Conservation (phyloP, 805 yeast genomes). For the Wickerhamiella australiensis region DNA sequence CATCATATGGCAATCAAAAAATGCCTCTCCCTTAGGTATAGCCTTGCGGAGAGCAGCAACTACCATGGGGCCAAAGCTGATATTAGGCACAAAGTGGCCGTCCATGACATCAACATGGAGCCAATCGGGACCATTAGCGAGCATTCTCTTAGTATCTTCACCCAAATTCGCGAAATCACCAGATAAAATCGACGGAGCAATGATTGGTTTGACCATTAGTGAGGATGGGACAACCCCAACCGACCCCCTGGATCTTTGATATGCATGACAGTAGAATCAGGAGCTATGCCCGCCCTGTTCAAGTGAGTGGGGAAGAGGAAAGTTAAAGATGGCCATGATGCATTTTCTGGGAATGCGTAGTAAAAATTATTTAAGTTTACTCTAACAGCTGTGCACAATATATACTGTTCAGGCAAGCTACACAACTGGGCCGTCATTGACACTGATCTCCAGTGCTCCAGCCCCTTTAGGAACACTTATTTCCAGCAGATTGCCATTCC, state of each 20-base stretch:
- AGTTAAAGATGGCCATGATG: too few relatives aligned
- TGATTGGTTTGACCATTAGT: conserved; percentile 22
- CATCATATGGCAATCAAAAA: conserved; percentile 98
- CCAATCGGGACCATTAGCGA: conserved; percentile 85
- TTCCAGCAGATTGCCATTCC: neutral
- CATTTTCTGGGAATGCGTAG: too few relatives aligned
- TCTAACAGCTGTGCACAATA: too few relatives aligned
- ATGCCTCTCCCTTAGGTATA: conserved; percentile 54
- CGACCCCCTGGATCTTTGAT: neutral
- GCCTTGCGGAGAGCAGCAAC: conserved; percentile 64
- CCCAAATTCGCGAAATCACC: conserved; percentile 82
- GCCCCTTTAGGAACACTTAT: neutral
- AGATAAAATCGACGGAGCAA: conserved; percentile 92
- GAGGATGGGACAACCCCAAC: neutral
- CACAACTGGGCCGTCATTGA: neutral
- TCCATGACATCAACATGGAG: conserved; percentile 97
- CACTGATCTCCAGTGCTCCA: neutral
- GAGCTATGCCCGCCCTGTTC: too few relatives aligned
- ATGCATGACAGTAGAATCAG: too few relatives aligned
- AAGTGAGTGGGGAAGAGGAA: too few relatives aligned
- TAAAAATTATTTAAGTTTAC: too few relatives aligned
- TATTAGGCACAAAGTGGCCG: conserved; percentile 96
- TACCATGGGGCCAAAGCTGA: conserved; percentile 86
- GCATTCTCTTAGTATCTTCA: conserved; percentile 70
- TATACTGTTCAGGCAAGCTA: neutral